These are phyloP conservation scores for Xylariaceae sp. DNA, from an alignment of 2,329 filamentous ascomycete species.

Conservation along the genomic window DNA sequence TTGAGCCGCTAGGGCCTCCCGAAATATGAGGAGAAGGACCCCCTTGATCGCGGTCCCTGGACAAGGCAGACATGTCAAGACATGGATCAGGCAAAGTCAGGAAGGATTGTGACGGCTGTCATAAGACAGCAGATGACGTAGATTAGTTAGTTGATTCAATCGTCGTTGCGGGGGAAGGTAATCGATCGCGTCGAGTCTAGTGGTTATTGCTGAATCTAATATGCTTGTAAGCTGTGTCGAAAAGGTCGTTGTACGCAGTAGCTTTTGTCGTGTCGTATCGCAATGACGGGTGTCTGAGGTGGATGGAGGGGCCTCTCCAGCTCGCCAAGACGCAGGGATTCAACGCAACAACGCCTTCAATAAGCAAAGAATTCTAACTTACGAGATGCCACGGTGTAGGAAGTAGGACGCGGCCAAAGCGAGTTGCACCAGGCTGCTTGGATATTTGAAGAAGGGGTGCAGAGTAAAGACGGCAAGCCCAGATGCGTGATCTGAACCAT, in stretches of 20 bases:
- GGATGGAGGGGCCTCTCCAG: not conserved
- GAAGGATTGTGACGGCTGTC: conserved; percentile 6
- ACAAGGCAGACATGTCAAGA: conserved; percentile 22
- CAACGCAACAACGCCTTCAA: not conserved
- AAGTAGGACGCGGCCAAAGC: not conserved
- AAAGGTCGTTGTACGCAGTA: not conserved
- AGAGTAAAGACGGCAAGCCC: too few relatives aligned
- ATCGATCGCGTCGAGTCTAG: not conserved
- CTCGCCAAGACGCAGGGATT: not conserved
- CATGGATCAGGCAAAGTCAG: conserved; percentile 18
- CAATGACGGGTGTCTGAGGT: not conserved
- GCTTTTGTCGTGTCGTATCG: not conserved
- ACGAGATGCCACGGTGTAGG: too few relatives aligned
- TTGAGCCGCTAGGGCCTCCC: not conserved
- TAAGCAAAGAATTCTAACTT: too few relatives aligned
- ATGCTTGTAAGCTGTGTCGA: not conserved
- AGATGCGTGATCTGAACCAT: too few relatives aligned
- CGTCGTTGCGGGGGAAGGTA: not conserved
- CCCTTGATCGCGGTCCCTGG: conserved; percentile 2
- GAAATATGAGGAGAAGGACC: not conserved
- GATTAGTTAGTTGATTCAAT: not conserved
- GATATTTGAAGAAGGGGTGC: too few relatives aligned
- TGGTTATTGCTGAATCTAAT: conserved; percentile 8
- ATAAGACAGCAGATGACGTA: conserved; percentile 10
- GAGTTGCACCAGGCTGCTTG: too few relatives aligned